phyloP scores from a whole-genome alignment of 192 early-diverging fungal species.

The Entomortierella lignicola region DNA sequence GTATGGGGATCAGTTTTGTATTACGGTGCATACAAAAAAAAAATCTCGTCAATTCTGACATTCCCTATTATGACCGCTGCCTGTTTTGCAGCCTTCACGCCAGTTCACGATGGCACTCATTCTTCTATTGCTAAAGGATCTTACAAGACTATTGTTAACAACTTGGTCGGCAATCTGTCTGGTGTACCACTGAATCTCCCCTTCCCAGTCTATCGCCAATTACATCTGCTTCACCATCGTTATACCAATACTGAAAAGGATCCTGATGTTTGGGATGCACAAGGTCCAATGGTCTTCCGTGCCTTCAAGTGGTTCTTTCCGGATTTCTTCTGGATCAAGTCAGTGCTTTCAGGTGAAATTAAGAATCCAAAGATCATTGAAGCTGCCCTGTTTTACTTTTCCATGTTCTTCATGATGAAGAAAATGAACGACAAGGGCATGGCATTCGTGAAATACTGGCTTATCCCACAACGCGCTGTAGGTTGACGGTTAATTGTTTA shows the following conservation, averaged over 20 bases:
- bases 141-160: constrained; percentile 34
- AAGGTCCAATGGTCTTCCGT: constrained; percentile 27
- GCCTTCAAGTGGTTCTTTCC: constrained; percentile 49
- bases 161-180: constrained; percentile 31
- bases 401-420: constrained; percentile 5
- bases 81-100: constrained; percentile 44
- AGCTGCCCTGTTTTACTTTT: constrained; percentile 15
- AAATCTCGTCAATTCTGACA: constrained; percentile 21
- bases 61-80: constrained; percentile 42
- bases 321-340: constrained; percentile 30
- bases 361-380: constrained; percentile 9
- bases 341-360: constrained; percentile 3
- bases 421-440: constrained; percentile 28
- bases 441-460: constrained; percentile 40
- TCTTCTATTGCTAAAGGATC: constrained; percentile 39
- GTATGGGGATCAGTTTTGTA: constrained; percentile 33
- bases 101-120: constrained; percentile 39
- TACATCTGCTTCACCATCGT: constrained; percentile 44
- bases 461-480: constrained; percentile 44
- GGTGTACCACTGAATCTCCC: constrained; percentile 27
- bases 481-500: too few relatives aligned
- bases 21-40: constrained; percentile 35
- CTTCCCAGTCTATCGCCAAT: constrained; percentile 23
- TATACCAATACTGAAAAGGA: constrained; percentile 38
- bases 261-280: constrained; percentile 38